These are phyloP conservation scores for Echium plantagineum DNA, from an alignment of 257 asterid genomes.

Conservation along the genomic window DNA sequence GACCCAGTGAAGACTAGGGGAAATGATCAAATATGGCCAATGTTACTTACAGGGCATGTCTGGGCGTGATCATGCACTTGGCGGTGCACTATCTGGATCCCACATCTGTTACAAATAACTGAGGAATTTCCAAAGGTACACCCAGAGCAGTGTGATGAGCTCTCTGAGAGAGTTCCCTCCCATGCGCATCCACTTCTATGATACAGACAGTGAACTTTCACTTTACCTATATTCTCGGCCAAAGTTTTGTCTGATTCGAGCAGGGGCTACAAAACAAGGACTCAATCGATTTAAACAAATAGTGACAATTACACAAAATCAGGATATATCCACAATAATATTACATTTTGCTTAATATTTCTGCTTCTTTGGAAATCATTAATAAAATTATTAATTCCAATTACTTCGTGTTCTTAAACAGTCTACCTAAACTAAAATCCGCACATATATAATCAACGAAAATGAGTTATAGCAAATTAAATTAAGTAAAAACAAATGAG, in stretches of 20 bases:
- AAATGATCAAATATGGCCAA: background rate
- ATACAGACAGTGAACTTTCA: constrained; percentile 76
- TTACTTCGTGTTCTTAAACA: too few species aligned
- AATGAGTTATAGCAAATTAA: background rate
- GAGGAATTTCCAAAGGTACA: constrained; percentile 82
- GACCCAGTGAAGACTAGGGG: background rate
- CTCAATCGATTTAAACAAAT: constrained; percentile 8
- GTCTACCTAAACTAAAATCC: background rate
- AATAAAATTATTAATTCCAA: background rate
- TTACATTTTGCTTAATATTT: background rate
- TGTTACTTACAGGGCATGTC: constrained; percentile 67
- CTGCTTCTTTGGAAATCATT: background rate
- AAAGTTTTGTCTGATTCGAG: constrained; percentile 55
- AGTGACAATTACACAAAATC: constrained; percentile 8
- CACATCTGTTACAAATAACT: constrained; percentile 85
- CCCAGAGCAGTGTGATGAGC: constrained; percentile 62
- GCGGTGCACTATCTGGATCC: constrained; percentile 78
- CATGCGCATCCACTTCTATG: constrained; percentile 90
- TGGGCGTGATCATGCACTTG: constrained; percentile 94
- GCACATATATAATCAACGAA: background rate
- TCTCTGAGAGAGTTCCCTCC: constrained; percentile 79
- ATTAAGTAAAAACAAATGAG: background rate
- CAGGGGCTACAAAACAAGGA: constrained; percentile 48
- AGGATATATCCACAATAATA: background rate
- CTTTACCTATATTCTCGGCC: constrained; percentile 74